phyloP scores from a whole-genome alignment of 2,329 filamentous ascomycete genomes.

The Phialocephala sp. region DNA sequence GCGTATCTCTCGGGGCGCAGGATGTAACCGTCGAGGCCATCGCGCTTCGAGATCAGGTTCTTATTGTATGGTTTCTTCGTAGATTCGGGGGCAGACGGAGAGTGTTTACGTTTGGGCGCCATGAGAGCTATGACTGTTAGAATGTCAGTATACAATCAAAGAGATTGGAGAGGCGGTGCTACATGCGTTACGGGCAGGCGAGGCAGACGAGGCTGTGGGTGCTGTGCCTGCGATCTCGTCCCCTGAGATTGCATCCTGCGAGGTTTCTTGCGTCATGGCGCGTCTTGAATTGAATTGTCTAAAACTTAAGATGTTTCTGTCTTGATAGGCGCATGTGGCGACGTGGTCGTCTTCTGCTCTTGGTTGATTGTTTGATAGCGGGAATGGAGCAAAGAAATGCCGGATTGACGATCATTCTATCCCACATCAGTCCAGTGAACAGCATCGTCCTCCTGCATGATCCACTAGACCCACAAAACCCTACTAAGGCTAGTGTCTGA shows the following conservation, averaged over 20 bases:
- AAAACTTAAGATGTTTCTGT: neutral
- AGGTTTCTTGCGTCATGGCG: slow-evolving; percentile 20
- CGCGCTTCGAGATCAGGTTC: slow-evolving; percentile 51
- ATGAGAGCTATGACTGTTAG: slow-evolving; percentile 59
- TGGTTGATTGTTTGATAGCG: neutral
- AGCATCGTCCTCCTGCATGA: neutral
- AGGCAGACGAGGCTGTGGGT: slow-evolving; percentile 38
- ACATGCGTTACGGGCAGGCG: slow-evolving; percentile 51
- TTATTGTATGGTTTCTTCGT: slow-evolving; percentile 26
- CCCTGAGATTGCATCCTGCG: slow-evolving; percentile 49
- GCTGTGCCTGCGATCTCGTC: slow-evolving; percentile 50
- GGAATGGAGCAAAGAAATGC: neutral
- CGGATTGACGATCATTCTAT: neutral
- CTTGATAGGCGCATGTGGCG: neutral
- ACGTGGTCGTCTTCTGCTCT: neutral
- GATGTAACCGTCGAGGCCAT: slow-evolving; percentile 72
- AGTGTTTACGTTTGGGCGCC: slow-evolving; percentile 34
- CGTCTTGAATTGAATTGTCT: neutral
- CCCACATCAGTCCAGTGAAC: neutral
- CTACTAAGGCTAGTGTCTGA: neutral
- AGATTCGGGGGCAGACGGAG: slow-evolving; percentile 17
- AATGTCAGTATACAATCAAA: slow-evolving; percentile 1
- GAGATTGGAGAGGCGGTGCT: slow-evolving; percentile 28
- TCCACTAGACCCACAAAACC: neutral
- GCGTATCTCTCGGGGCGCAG: slow-evolving; percentile 65